A percentile compares a stretch with the other conserved stretches of the same genome.
phyloP scores from a whole-genome alignment of 2,329 filamentous ascomycete genomes.

The Cladophialophora bantiana region DNA sequence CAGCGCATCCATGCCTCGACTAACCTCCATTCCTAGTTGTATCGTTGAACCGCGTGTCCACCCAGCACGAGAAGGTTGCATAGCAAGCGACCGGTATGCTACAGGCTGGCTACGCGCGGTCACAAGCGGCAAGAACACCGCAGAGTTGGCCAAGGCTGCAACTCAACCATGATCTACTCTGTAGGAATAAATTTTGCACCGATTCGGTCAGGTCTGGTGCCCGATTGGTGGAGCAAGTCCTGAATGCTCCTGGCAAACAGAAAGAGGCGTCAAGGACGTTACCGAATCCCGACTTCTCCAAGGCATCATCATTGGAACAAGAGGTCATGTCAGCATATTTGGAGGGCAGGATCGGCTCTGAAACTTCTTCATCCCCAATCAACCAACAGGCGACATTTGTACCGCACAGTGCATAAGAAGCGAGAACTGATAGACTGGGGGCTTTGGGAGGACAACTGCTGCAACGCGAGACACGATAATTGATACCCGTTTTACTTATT shows the following conservation, averaged over 20 bases:
- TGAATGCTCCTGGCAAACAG: not conserved
- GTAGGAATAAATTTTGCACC: constrained; percentile 17
- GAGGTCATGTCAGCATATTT: constrained; percentile 7
- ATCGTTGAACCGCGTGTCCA: constrained; percentile 86
- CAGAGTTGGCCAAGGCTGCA: constrained; percentile 23
- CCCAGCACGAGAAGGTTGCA: constrained; percentile 87
- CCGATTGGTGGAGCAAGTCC: constrained; percentile 7
- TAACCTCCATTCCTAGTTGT: constrained; percentile 72
- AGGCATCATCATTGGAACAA: constrained; percentile 17
- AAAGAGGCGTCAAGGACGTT: constrained; percentile 5
- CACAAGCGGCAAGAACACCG: constrained; percentile 17
- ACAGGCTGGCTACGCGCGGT: constrained; percentile 22
- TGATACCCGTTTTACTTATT: constrained; percentile 22
- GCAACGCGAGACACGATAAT: constrained; percentile 9
- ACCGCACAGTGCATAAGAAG: not conserved
- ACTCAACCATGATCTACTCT: constrained; percentile 21
- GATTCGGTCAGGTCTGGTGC: constrained; percentile 10
- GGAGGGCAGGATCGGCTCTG: not conserved
- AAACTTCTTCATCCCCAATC: not conserved
- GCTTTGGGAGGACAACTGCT: constrained; percentile 11
- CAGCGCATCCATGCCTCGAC: constrained; percentile 11
- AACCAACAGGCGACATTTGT: not conserved
- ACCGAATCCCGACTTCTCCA: constrained; percentile 11
- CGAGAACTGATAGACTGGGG: not conserved
- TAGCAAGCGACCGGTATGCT: constrained; percentile 52